Evolutionary conservation across 805 yeast species (phyloP), one percentile per base, ranked within the genome.

Genomic region (Yueomyces sinensis): DNA sequence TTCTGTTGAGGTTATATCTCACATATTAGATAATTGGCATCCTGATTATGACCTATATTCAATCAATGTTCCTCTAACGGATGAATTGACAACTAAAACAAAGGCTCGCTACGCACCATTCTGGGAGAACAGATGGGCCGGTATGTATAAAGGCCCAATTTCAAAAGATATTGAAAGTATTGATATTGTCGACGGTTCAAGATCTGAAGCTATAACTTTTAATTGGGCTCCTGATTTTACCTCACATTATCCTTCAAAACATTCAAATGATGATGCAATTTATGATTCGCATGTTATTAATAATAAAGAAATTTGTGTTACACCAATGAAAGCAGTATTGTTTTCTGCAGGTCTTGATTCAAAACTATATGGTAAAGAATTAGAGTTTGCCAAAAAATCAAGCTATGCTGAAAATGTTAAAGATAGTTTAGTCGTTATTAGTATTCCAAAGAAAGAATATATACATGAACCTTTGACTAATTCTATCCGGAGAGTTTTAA

Each of bases 201-300:
- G 61, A 18, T 52, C 58, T 17, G 60, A 70, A 16, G 50, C 58
- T 39, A 62, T 68, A 22, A 65, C 70, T 36, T 91, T 75, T 57
- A 62, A 61, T 40, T 89, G 98, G 98, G 65, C 66, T 30, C 98
- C 98, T 1, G 74, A 86, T 50, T 84, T 83, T 56, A 70, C 68
- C 30, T 58, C 65, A 15, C 54, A 44, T 29, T 44, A 47, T 9
- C 38, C 49, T 27, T 50, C 48, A 3, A 46, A 41, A 32, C 52
- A 50, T 29, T 44, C 53, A 31, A 49, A 47, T 27, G 43, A 43
- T 19, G 49, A 46, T 23, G 50, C 49, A 13, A 54, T 58, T 3
- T 62, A 54, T 1, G 95, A 86, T 52, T 86, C 82, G 37, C 68
- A 79, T 58, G 76, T 75, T 4, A 65, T 86, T 16, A 66, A 72